These are phyloP conservation scores for Gyromitra esculenta DNA, from an alignment of 2,329 filamentous ascomycete genomes.

Conservation along the genomic window DNA sequence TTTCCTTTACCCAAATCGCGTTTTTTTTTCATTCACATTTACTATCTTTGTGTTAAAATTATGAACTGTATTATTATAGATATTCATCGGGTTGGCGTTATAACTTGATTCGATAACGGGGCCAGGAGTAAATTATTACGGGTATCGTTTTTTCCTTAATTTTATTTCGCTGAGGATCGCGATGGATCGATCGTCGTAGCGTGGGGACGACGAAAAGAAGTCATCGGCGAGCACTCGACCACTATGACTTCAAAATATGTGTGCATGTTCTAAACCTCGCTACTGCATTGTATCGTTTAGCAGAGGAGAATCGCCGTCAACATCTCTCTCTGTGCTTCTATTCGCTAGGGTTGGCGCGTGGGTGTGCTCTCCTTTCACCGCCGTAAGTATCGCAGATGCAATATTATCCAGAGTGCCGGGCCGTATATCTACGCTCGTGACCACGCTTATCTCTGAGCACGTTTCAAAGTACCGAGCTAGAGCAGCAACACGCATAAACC, in stretches of 20 bases:
- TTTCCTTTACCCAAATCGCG: slow-evolving; percentile 4
- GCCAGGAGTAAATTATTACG: slow-evolving; percentile 23
- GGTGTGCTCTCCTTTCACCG: slow-evolving; percentile 3
- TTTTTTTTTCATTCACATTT: slow-evolving; percentile 8
- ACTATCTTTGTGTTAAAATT: slow-evolving; percentile 26
- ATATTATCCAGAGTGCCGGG: slow-evolving; percentile 17
- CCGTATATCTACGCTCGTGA: slow-evolving; percentile 22
- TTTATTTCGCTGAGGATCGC: background rate
- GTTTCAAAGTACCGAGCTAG: slow-evolving; percentile 2
- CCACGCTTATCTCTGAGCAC: slow-evolving; percentile 20
- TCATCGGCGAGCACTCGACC: slow-evolving; percentile 34
- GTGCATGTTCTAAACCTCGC: background rate
- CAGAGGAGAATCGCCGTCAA: background rate
- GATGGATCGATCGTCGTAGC: background rate
- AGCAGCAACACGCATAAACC: slow-evolving; percentile 20
- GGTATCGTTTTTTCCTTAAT: slow-evolving; percentile 5
- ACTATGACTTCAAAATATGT: slow-evolving; percentile 4
- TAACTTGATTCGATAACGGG: slow-evolving; percentile 8
- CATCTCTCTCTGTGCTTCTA: background rate
- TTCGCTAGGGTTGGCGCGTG: background rate
- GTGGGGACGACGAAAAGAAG: background rate
- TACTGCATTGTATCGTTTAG: no score
- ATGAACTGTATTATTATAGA: slow-evolving; percentile 23
- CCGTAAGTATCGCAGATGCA: background rate
- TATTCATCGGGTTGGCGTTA: slow-evolving; percentile 27